Evolutionary conservation across 1,284 basidiomycete species (phyloP).

Genomic region (Phellopilus nigrolimitatus): DNA sequence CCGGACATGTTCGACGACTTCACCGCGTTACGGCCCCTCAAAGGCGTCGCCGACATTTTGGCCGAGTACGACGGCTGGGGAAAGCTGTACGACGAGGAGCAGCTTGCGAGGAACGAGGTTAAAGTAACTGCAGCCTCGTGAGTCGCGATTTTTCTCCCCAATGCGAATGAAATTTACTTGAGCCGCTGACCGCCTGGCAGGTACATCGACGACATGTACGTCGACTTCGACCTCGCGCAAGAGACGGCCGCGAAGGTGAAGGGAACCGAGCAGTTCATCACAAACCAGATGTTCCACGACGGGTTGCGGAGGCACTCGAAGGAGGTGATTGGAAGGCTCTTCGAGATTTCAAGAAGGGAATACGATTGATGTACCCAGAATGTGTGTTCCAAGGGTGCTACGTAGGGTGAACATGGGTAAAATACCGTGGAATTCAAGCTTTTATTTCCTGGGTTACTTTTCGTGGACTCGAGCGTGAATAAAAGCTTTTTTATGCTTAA

Average conservation of each 20-base stretch:
- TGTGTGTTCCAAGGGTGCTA: too few species aligned
- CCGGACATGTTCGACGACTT: conserved; percentile 47
- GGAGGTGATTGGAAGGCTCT: conserved; percentile 39
- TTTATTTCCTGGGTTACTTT: too few species aligned
- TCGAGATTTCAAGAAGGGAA: conserved; percentile 41
- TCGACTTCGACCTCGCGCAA: conserved; percentile 43
- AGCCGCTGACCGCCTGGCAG: conserved; percentile 29
- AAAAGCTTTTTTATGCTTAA: too few species aligned
- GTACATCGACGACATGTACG: conserved; percentile 47
- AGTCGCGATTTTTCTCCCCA: conserved; percentile 21
- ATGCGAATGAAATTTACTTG: neutral
- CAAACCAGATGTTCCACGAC: conserved; percentile 44
- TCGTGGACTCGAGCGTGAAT: too few species aligned
- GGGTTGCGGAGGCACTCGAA: conserved; percentile 37
- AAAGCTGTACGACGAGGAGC: conserved; percentile 39
- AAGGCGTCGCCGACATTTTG: conserved; percentile 42
- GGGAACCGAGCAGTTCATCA: conserved; percentile 47
- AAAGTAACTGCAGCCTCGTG: conserved; percentile 46
- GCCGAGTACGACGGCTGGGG: conserved; percentile 40
- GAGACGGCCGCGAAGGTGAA: conserved; percentile 40
- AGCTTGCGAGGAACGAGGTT: conserved; percentile 42
- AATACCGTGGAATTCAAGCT: too few species aligned
- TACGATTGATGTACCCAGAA: too few species aligned
- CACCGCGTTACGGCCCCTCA: conserved; percentile 40
- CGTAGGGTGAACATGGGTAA: too few species aligned